Evolutionary conservation across 495 filamentous ascomycete genomes (phyloP).

Genomic region (Durotheca rogersii): DNA sequence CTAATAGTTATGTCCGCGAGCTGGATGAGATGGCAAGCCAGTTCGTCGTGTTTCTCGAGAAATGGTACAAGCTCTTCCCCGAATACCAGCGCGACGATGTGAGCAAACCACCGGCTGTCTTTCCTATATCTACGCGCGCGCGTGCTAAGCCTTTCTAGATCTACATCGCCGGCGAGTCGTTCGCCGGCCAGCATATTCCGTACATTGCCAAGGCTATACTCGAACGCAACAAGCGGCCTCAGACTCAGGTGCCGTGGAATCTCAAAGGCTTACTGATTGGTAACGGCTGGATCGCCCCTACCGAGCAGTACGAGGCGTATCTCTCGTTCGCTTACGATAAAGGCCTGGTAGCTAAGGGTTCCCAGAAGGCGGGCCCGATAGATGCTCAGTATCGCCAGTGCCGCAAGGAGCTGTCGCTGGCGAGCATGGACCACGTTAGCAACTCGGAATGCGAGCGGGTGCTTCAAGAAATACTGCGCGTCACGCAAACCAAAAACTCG

Average conservation of each 20-base stretch:
- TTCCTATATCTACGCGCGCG: slow-evolving; percentile 4
- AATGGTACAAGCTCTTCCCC: slow-evolving; percentile 86
- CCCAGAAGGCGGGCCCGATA: slow-evolving; percentile 60
- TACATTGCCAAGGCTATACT: slow-evolving; percentile 90
- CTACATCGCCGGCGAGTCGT: slow-evolving; percentile 93
- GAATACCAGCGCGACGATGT: slow-evolving; percentile 94
- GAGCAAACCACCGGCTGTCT: slow-evolving; percentile 40
- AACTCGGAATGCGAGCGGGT: slow-evolving; percentile 69
- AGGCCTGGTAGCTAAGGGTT: slow-evolving; percentile 67
- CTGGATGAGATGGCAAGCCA: slow-evolving; percentile 86
- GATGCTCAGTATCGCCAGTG: slow-evolving; percentile 46
- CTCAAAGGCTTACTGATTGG: slow-evolving; percentile 89
- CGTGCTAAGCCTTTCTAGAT: slow-evolving; percentile 58
- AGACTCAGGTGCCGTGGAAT: slow-evolving; percentile 62
- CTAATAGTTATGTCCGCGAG: slow-evolving; percentile 79
- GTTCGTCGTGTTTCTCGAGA: slow-evolving; percentile 84
- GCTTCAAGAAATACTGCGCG: slow-evolving; percentile 64
- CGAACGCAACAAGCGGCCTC: slow-evolving; percentile 66
- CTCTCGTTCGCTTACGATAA: slow-evolving; percentile 74
- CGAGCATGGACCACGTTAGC: slow-evolving; percentile 63
- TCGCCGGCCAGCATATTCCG: slow-evolving; percentile 94
- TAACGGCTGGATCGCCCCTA: slow-evolving; percentile 93
- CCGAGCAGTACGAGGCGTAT: slow-evolving; percentile 88
- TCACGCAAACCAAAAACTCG: slow-evolving; percentile 51
- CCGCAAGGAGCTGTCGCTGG: slow-evolving; percentile 66